phyloP scores from a whole-genome alignment of 83 land plant genomes.

The Larix sibirica region DNA sequence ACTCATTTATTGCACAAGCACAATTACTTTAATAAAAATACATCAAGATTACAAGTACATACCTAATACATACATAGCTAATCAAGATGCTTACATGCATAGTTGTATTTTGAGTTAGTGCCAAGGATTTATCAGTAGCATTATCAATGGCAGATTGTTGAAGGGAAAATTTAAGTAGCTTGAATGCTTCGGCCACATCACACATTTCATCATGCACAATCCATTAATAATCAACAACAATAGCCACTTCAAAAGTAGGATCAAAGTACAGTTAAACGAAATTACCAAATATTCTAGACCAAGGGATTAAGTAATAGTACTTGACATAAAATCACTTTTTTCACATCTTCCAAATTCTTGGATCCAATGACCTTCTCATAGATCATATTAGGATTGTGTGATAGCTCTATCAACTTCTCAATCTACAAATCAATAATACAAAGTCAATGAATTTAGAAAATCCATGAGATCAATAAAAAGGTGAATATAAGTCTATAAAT shows the following conservation, averaged over 20 bases:
- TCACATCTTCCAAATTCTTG: constrained; percentile 97
- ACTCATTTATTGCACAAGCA: too few relatives aligned
- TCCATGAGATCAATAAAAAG: not conserved
- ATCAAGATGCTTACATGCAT: too few relatives aligned
- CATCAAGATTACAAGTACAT: too few relatives aligned
- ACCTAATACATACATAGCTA: too few relatives aligned
- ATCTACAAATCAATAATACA: constrained; percentile 38
- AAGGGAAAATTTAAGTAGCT: constrained; percentile 88
- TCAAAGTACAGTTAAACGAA: not conserved
- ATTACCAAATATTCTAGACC: not conserved
- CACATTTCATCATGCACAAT: constrained; percentile 58
- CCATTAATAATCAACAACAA: not conserved
- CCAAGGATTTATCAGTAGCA: constrained; percentile 60
- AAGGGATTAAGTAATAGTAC: constrained; percentile 22
- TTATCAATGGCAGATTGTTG: constrained; percentile 97
- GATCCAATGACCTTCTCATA: constrained; percentile 93
- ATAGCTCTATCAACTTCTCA: constrained; percentile 76
- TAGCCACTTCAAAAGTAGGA: not conserved
- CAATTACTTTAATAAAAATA: too few relatives aligned
- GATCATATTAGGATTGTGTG: constrained; percentile 78
- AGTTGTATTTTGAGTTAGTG: too few relatives aligned
- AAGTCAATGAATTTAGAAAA: not conserved
- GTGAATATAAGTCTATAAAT: not conserved
- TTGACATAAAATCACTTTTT: constrained; percentile 98
- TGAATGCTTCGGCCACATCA: constrained; percentile 87